Conservation (phyloP, 495 filamentous ascomycete genomes). For the Trichoderma gamsii region DNA sequence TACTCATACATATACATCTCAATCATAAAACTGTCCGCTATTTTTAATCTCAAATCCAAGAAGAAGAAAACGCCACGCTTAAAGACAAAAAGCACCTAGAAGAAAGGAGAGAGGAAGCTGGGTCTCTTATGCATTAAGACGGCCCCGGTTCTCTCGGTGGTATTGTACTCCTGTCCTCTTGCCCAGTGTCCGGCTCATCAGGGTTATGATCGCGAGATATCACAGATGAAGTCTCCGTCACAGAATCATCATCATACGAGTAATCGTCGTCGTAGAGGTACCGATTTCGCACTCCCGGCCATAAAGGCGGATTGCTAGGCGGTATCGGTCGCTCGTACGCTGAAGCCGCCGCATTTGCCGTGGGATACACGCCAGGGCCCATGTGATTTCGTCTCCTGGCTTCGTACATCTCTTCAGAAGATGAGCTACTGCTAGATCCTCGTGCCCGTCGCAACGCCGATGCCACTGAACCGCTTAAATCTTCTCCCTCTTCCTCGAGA, state of each 20-base stretch:
- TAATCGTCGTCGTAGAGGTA: slow-evolving; percentile 16
- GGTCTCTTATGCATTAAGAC: not conserved
- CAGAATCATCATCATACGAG: slow-evolving; percentile 16
- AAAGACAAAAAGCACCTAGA: not conserved
- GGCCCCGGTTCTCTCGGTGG: not conserved
- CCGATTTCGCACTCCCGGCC: slow-evolving; percentile 14
- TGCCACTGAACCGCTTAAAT: slow-evolving; percentile 9
- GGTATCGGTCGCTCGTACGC: not conserved
- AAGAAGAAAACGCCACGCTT: not conserved
- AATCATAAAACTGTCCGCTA: too few relatives aligned
- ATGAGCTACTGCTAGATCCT: slow-evolving; percentile 11
- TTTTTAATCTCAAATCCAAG: too few relatives aligned
- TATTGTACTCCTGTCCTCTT: not conserved
- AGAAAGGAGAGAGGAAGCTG: not conserved
- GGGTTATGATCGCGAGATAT: not conserved
- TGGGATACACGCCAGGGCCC: not conserved
- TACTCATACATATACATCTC: too few relatives aligned
- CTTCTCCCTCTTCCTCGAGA: slow-evolving; percentile 36
- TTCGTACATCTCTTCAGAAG: slow-evolving; percentile 1
- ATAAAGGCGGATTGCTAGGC: slow-evolving; percentile 13
- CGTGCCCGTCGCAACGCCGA: not conserved
- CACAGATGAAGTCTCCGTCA: slow-evolving; percentile 9
- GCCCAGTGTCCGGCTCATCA: not conserved
- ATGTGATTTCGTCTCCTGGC: slow-evolving; percentile 4
- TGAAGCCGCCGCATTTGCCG: not conserved